Evolutionary conservation across 768 basidiomycete genomes (phyloP).

Genomic region (Cystobasidium onofrii): DNA sequence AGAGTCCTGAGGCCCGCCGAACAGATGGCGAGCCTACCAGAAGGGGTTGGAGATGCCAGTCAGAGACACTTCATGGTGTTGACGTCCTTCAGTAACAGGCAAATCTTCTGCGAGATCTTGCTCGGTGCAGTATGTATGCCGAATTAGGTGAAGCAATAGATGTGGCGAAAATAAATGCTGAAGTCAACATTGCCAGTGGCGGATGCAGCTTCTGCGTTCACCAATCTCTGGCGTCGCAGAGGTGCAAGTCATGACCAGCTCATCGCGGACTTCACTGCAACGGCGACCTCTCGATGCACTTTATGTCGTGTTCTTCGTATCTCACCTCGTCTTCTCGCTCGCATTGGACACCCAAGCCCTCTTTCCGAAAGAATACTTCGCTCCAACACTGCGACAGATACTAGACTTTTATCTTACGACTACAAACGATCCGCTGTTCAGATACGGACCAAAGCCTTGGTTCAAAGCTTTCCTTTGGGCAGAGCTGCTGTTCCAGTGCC

Average conservation of each 20-base stretch:
- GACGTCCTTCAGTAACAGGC: no score
- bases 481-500: slow-evolving; percentile 20
- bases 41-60: no score
- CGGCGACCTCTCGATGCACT: not conserved
- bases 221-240: no score
- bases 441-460: not conserved
- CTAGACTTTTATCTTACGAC: not conserved
- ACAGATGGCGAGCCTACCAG: not conserved
- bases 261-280: not conserved
- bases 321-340: not conserved
- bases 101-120: no score
- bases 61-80: no score
- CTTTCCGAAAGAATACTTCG: not conserved
- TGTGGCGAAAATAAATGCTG: no score
- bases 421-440: slow-evolving; percentile 18
- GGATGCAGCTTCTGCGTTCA: no score
- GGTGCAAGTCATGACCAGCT: not conserved
- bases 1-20: no score
- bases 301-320: not conserved
- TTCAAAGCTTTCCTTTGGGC: slow-evolving; percentile 6
- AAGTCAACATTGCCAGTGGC: no score
- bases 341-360: not conserved
- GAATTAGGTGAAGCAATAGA: no score
- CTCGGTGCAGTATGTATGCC: no score
- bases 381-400: not conserved